These are phyloP conservation scores for Pythium dissotocum DNA, from an alignment of 352 stramenopile species.

Conservation along the genomic window DNA sequence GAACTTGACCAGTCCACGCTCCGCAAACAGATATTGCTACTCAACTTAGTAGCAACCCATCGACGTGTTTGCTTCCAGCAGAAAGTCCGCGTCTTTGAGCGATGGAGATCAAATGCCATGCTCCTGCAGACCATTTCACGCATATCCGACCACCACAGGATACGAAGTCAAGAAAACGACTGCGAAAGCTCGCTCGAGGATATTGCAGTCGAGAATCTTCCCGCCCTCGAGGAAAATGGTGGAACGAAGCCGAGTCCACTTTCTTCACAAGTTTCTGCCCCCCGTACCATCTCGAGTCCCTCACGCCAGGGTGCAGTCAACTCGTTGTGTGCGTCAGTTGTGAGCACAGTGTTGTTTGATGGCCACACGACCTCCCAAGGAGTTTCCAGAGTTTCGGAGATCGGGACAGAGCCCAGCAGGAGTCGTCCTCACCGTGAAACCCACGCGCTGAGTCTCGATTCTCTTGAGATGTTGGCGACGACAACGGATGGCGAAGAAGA, in stretches of 20 bases:
- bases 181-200: not conserved
- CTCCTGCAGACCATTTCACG: not conserved
- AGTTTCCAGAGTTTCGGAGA: not conserved
- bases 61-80: conserved; percentile 28
- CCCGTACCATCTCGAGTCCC: not conserved
- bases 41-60: conserved; percentile 41
- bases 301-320: not conserved
- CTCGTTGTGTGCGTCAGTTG: conserved; percentile 15
- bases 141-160: not conserved
- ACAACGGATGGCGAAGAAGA: conserved; percentile 9
- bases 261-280: not conserved
- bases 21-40: conserved; percentile 32
- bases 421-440: not conserved
- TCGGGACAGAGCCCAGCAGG: not conserved
- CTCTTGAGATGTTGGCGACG: conserved; percentile 19
- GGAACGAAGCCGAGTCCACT: not conserved
- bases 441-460: conserved; percentile 10
- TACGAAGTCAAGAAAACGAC: not conserved
- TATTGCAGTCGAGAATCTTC: not conserved
- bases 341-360: conserved; percentile 19
- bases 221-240: not conserved
- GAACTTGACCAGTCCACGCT: conserved; percentile 11
- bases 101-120: conserved; percentile 32
- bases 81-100: conserved; percentile 33
- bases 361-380: not conserved